Evolutionary conservation across 1,284 basidiomycete genomes (phyloP), one percentile per base, ranked within the genome.

Genomic region (Ustilago esculenta): DNA sequence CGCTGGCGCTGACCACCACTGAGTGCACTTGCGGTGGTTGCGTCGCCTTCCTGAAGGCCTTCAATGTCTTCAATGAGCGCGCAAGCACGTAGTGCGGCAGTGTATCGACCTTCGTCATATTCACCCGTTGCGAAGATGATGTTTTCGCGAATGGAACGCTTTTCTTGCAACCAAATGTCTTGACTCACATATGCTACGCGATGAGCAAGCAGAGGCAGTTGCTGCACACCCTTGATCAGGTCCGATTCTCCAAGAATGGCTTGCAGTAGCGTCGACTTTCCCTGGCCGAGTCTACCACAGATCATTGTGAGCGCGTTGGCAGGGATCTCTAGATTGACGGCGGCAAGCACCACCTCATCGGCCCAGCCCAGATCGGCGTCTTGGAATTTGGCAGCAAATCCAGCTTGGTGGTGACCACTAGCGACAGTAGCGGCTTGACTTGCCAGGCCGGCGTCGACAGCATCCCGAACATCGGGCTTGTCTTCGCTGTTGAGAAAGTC

Each of bases 1-100:
- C 79, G 61, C 36, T 76, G 74, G 20, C 72, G 71, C 48, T 80
- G 79, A 7, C 80, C 80, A 12, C 80, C 80, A 12, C 72, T 74
- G 4, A 81, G 72, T 20, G 78, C 71, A 23, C 72, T 72, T 2
- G 73, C 77, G 7, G 50, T 39, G 2, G 76, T 75, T 23, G 63
- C 37, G 43, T 81, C 80, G 29, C 80, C 78, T 15, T 73, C 70
- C 20, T 75, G 60, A 45, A 77, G 36, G 15, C 37, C 25, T 2
- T 58, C 61, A 8, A 82, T 61, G 50, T 82, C 80, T 10, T 59
- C 49, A 1, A 34, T 34, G 3, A 82, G 71, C 1, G 69, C 73
- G 35, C 80, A 82, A 1, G 73, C 76, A 1, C 68, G 51, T 11
- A 82, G 34, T 7, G 72, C 65, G 3, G 39, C 30, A 5, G 52